phyloP scores from a whole-genome alignment of 345 rosid species.

The Salix dunnii region DNA sequence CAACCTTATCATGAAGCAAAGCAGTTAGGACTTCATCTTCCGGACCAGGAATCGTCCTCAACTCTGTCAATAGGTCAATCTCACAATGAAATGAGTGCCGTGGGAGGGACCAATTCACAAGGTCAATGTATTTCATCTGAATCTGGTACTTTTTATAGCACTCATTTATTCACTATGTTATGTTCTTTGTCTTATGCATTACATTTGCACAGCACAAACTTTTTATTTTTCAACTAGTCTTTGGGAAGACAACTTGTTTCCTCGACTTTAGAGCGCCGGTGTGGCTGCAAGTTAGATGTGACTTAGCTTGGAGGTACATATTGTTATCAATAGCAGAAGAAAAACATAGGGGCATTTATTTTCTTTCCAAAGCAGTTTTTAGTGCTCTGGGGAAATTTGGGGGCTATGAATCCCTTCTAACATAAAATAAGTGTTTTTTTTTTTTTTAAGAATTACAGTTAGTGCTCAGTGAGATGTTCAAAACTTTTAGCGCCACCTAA shows the following conservation, averaged over 20 bases:
- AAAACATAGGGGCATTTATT: too few species aligned
- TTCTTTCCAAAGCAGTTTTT: not conserved
- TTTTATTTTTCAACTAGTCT: not conserved
- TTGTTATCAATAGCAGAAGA: not conserved
- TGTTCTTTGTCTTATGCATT: not conserved
- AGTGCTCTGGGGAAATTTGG: not conserved
- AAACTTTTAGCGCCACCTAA: not conserved
- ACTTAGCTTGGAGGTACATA: not conserved
- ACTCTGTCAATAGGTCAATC: constrained; percentile 35
- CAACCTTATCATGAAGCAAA: constrained; percentile 24
- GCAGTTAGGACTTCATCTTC: constrained; percentile 33
- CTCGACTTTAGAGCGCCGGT: not conserved
- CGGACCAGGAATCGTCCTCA: constrained; percentile 40
- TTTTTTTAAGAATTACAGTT: not conserved
- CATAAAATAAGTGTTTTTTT: not conserved
- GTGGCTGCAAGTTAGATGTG: not conserved
- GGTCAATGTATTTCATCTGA: constrained; percentile 42
- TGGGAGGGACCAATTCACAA: constrained; percentile 32
- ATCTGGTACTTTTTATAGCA: constrained; percentile 32
- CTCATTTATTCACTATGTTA: not conserved
- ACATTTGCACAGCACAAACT: not conserved
- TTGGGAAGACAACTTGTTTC: not conserved
- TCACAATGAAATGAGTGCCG: constrained; percentile 27
- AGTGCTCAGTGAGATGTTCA: not conserved
- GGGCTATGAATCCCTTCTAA: not conserved